Percentiles rank a stretch among this genome's conserved stretches.
phyloP scores from a whole-genome alignment of 2,329 filamentous ascomycete species.

The Tolypocladium cylindrosporum region DNA sequence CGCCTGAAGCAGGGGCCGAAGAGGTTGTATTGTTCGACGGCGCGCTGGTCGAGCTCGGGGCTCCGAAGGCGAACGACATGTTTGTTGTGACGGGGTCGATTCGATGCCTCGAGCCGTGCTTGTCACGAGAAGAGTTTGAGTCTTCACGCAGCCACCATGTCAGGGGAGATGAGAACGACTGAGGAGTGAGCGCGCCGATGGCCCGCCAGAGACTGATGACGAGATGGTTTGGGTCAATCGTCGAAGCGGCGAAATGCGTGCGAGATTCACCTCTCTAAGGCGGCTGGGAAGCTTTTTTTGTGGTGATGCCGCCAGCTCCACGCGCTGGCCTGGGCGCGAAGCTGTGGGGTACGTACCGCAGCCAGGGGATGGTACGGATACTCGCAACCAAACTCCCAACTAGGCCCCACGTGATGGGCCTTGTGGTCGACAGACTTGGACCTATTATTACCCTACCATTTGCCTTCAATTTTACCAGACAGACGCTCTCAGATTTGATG shows the following conservation, averaged over 20 bases:
- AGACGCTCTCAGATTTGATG: background rate
- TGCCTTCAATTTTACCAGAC: background rate
- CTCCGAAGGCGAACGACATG: constrained; percentile 32
- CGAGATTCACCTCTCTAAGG: background rate
- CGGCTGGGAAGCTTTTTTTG: constrained; percentile 5
- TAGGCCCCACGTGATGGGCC: constrained; percentile 6
- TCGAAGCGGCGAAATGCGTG: constrained; percentile 1
- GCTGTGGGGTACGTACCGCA: background rate
- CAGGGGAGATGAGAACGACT: background rate
- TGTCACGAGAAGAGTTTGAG: background rate
- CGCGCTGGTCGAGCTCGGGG: constrained; percentile 21
- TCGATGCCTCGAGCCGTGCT: background rate
- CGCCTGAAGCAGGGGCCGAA: constrained; percentile 28
- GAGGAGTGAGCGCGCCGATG: background rate
- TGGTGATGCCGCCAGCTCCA: constrained; percentile 4
- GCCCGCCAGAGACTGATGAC: background rate
- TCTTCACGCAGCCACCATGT: constrained; percentile 5
- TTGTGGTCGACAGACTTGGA: background rate
- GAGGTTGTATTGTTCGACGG: constrained; percentile 19
- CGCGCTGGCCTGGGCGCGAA: background rate
- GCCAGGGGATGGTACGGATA: background rate
- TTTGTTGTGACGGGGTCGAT: constrained; percentile 3
- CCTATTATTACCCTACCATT: too few relatives aligned
- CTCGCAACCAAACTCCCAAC: background rate
- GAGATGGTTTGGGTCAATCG: background rate